Percentiles rank a stretch among this genome's conserved stretches.
phyloP scores from a whole-genome alignment of 2,329 filamentous ascomycete species.

The Pleoardoris graminearum region DNA sequence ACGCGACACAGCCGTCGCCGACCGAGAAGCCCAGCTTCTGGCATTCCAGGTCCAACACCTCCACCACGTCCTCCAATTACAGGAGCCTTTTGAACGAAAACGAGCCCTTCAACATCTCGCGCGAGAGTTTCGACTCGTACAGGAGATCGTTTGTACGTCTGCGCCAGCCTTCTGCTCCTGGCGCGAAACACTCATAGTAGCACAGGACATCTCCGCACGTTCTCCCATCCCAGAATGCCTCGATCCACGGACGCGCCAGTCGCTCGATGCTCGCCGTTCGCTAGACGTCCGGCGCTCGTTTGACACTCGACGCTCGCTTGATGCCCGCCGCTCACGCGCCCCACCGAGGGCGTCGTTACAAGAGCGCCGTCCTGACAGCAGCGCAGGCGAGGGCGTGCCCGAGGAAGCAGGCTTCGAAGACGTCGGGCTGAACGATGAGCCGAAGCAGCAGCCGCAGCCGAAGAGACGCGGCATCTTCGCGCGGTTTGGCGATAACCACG shows the following conservation, averaged over 20 bases:
- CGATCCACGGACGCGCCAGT: conserved; percentile 57
- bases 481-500: conserved; percentile 68
- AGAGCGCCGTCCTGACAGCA: conserved; percentile 61
- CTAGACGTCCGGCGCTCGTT: conserved; percentile 70
- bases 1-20: conserved; percentile 66
- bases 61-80: conserved; percentile 59
- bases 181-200: conserved; percentile 42
- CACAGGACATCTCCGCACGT: conserved; percentile 84
- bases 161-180: background rate
- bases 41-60: conserved; percentile 56
- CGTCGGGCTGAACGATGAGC: conserved; percentile 80
- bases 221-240: conserved; percentile 70
- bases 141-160: conserved; percentile 83
- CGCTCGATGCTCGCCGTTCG: conserved; percentile 66
- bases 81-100: conserved; percentile 74
- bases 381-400: conserved; percentile 62
- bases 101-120: conserved; percentile 91
- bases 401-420: conserved; percentile 91
- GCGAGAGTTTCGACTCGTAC: conserved; percentile 97
- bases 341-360: conserved; percentile 65
- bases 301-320: conserved; percentile 56
- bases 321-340: conserved; percentile 55
- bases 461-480: conserved; percentile 83
- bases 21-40: conserved; percentile 82
- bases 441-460: conserved; percentile 58